phyloP scores from a whole-genome alignment of 202 grass and related monocot species.

The Tripidium arundinaceum region DNA sequence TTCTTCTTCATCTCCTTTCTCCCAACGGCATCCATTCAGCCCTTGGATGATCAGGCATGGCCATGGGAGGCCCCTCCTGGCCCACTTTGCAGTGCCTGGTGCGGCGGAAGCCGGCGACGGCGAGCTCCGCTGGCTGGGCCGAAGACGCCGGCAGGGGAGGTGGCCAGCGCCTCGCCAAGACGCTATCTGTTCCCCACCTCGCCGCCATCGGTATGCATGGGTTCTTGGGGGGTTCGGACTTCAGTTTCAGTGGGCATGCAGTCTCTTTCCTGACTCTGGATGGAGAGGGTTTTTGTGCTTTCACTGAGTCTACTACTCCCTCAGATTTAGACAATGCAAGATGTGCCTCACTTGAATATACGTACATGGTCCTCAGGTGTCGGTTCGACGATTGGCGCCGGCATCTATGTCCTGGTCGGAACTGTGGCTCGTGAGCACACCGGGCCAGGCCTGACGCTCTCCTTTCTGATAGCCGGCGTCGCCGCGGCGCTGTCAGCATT shows the following conservation, averaged over 20 bases:
- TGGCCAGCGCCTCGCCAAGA: constrained; percentile 43
- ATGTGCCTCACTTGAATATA: not conserved
- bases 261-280: not conserved
- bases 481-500: constrained; percentile 92
- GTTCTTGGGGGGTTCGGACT: not conserved
- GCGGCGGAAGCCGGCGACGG: constrained; percentile 46
- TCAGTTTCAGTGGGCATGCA: not conserved
- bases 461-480: constrained; percentile 91
- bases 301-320: not conserved
- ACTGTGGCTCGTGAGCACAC: constrained; percentile 89
- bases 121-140: not conserved
- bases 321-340: not conserved
- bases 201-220: constrained; percentile 49
- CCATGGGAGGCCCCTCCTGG: constrained; percentile 21
- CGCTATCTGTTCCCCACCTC: constrained; percentile 65
- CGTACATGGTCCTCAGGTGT: constrained; percentile 45
- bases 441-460: constrained; percentile 76
- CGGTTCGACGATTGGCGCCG: constrained; percentile 88
- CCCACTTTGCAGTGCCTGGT: constrained; percentile 31
- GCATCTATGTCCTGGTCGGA: constrained; percentile 93
- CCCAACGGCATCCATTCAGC: not conserved
- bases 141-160: not conserved
- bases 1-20: not conserved
- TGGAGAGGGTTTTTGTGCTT: not conserved
- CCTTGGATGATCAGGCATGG: not conserved